These are phyloP conservation scores for Penstemon eatonii DNA, from an alignment of 257 asterid genomes.

Conservation along the genomic window DNA sequence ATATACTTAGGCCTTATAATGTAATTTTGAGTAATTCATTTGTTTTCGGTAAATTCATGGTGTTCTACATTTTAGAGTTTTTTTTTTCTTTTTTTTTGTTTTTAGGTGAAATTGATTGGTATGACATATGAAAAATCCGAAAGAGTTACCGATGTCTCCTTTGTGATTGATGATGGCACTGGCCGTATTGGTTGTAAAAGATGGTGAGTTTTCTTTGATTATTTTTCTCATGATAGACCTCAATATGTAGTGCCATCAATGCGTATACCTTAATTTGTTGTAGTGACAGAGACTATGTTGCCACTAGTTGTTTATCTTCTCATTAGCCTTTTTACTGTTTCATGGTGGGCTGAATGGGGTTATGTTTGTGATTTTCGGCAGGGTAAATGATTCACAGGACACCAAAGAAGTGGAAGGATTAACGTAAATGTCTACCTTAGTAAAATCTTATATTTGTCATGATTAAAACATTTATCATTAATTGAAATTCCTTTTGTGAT, in stretches of 20 bases:
- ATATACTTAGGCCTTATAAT: too few species aligned
- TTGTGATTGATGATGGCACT: slow-evolving; percentile 83
- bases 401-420: slow-evolving; percentile 62
- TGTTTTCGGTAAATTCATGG: too few species aligned
- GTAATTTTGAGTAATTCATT: too few species aligned
- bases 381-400: slow-evolving; percentile 79
- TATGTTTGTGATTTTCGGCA: slow-evolving; percentile 31
- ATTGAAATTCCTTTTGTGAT: neutral
- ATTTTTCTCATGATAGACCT: too few species aligned
- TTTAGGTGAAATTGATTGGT: slow-evolving; percentile 79
- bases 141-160: slow-evolving; percentile 62
- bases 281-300: too few species aligned
- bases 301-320: too few species aligned
- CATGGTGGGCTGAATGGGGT: slow-evolving; percentile 6
- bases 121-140: slow-evolving; percentile 58
- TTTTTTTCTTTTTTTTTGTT: too few species aligned
- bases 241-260: too few species aligned
- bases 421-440: slow-evolving; percentile 36
- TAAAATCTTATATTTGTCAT: slow-evolving; percentile 1
- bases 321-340: neutral
- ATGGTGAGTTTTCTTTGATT: slow-evolving; percentile 49
- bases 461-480: neutral
- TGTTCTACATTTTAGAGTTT: too few species aligned
- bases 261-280: too few species aligned
- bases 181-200: slow-evolving; percentile 74